phyloP scores from a whole-genome alignment of 805 yeast species.

The Priceomyces carsonii region DNA sequence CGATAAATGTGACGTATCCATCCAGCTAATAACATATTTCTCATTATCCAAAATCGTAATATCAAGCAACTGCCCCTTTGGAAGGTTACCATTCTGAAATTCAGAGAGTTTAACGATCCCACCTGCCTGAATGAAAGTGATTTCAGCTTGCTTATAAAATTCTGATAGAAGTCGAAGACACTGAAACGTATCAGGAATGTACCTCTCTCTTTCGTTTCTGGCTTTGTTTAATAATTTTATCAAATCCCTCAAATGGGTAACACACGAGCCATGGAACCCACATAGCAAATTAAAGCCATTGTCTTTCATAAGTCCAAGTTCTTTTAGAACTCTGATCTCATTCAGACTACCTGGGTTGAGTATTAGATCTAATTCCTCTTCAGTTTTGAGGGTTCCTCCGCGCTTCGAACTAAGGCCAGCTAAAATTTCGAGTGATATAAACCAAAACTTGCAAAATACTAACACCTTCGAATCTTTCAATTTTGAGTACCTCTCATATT shows the following conservation, averaged over 20 bases:
- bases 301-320: slow-evolving; percentile 35
- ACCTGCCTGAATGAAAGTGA: slow-evolving; percentile 35
- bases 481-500: slow-evolving; percentile 19
- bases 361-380: slow-evolving; percentile 43
- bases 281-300: slow-evolving; percentile 45
- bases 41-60: slow-evolving; percentile 6
- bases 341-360: slow-evolving; percentile 20
- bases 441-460: slow-evolving; percentile 59
- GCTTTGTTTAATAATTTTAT: slow-evolving; percentile 27
- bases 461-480: slow-evolving; percentile 34
- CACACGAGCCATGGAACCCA: slow-evolving; percentile 43
- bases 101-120: slow-evolving; percentile 27
- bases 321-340: slow-evolving; percentile 33
- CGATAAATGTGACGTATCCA: slow-evolving; percentile 52
- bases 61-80: slow-evolving; percentile 24
- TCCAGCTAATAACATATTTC: slow-evolving; percentile 41
- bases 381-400: slow-evolving; percentile 55
- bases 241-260: slow-evolving; percentile 30
- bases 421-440: slow-evolving; percentile 51
- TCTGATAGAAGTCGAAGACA: slow-evolving; percentile 25
- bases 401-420: slow-evolving; percentile 53
- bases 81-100: slow-evolving; percentile 21
- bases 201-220: slow-evolving; percentile 14
- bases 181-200: slow-evolving; percentile 19
- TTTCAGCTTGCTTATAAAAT: slow-evolving; percentile 28